Evolutionary conservation across 1,139 yeast genomes (phyloP), one percentile per base, ranked within the genome.

Genomic region (Torulaspora pretoriensis): DNA sequence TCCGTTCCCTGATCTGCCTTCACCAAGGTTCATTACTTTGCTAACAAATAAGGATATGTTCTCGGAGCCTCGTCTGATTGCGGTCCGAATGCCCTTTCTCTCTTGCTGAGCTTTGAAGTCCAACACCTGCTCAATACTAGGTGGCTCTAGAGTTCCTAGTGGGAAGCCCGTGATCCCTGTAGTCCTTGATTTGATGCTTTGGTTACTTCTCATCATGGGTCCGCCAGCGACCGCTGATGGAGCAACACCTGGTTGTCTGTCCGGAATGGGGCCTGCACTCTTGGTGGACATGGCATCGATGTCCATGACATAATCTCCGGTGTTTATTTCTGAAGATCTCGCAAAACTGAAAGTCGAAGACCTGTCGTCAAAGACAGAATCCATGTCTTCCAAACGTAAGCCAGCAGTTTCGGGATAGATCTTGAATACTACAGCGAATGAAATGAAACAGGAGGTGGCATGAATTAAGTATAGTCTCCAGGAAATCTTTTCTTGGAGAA

Each of bases 391-490:
- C 49, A 89, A 72, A 33, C 84, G 81, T 36, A 88, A 78, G 5
- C 96, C 97, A 60, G 85, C 88, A 1, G 97, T 89, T 63, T 89
- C 97, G 1, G 97, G 96, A 61, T 83, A 88, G 46, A 79, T 71
- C 42, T 73, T 72, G 64, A 75, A 76, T 6, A 89, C 96, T 10
- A 78, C 75, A 46, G 84, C 71, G 42, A 84, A 74, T 3, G 96
- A 86, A 39, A 82, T 65, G 30, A 80, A 69, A 67, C 96, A 88
- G 32, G 86, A 84, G 23, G 75, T 63, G 1, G 94, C 92, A 46
- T 92, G 96, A 45, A 89, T 77, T 53, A 89, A 69, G 64, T 89
- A 89, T 35, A 94, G 75, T 49, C 80, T 74, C 95, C 96, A 89
- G 34, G 77, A 74, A 56, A 89, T 85, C 8, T 67, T 46, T 56